Conservation (phyloP, 768 basidiomycete species). For the Artomyces pyxidatus region DNA sequence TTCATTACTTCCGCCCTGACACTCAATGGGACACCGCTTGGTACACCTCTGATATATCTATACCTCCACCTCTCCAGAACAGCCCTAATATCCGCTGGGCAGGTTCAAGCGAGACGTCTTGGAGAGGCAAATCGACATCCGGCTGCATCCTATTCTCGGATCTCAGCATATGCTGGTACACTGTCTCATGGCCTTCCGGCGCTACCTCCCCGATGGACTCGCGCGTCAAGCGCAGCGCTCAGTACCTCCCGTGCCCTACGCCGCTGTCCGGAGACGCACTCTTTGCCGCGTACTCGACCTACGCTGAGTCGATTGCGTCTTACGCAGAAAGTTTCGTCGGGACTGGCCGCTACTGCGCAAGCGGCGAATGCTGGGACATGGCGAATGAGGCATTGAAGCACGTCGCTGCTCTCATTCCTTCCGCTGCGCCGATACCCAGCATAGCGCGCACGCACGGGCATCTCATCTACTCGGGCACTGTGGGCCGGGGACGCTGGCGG, state of each 20-base stretch:
- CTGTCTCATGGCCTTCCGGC: constrained; percentile 27
- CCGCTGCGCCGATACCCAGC: constrained; percentile 39
- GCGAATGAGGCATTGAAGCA: constrained; percentile 41
- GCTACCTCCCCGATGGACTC: constrained; percentile 25
- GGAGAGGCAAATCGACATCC: constrained; percentile 24
- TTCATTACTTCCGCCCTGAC: constrained; percentile 34
- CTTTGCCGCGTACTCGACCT: constrained; percentile 35
- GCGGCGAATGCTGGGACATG: constrained; percentile 53
- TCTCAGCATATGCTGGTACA: constrained; percentile 42
- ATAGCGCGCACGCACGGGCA: constrained; percentile 47
- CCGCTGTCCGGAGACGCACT: constrained; percentile 28
- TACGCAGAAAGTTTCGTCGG: constrained; percentile 40
- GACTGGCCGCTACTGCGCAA: constrained; percentile 36
- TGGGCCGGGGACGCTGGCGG: constrained; percentile 37
- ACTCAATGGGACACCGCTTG: constrained; percentile 34
- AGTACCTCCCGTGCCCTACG: constrained; percentile 32
- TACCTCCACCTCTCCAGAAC: constrained; percentile 27
- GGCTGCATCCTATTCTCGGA: constrained; percentile 39
- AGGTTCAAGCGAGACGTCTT: constrained; percentile 24
- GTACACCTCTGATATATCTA: constrained; percentile 27
- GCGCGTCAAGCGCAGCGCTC: constrained; percentile 27
- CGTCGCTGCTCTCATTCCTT: constrained; percentile 32
- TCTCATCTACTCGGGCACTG: constrained; percentile 36
- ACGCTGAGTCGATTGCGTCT: constrained; percentile 40
- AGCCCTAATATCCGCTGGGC: constrained; percentile 20